Conservation (phyloP, 441 rosid species). For the Dalechampia spathulata region DNA sequence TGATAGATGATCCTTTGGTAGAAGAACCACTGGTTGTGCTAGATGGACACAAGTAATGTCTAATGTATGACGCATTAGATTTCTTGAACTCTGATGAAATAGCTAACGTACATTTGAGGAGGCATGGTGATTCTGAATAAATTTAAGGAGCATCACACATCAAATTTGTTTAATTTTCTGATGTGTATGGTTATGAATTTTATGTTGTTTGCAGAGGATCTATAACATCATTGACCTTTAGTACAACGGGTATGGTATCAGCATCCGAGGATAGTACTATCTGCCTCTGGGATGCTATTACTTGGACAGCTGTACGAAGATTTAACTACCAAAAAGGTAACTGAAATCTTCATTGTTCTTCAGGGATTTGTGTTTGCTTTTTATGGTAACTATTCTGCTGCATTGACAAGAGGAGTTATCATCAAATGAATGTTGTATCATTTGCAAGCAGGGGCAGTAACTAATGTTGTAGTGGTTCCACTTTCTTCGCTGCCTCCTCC, state of each 20-base stretch:
- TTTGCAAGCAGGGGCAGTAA: constrained; percentile 35
- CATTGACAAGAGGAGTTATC: neutral
- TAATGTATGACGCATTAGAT: constrained; percentile 30
- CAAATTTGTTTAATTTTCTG: too few species aligned
- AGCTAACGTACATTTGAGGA: neutral
- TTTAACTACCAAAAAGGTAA: constrained; percentile 39
- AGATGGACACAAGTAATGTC: constrained; percentile 59
- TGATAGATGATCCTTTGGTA: constrained; percentile 24
- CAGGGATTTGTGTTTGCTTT: neutral
- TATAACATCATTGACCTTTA: constrained; percentile 38
- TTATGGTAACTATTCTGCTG: neutral
- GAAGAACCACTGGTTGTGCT: constrained; percentile 27
- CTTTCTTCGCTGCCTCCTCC: constrained; percentile 19
- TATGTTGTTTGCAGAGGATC: constrained; percentile 28
- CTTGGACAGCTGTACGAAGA: constrained; percentile 21
- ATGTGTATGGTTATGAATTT: too few species aligned
- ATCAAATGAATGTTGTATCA: neutral
- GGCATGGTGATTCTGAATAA: neutral
- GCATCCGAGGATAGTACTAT: constrained; percentile 45
- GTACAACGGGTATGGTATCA: constrained; percentile 33
- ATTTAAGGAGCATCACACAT: too few species aligned
- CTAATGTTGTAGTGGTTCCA: constrained; percentile 30
- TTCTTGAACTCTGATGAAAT: constrained; percentile 11
- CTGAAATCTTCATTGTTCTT: neutral
- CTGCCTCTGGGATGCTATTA: constrained; percentile 41